A percentile compares a stretch with the other conserved stretches of the same genome.
phyloP scores from a whole-genome alignment of 345 rosid species.

The Gossypium stocksii region DNA sequence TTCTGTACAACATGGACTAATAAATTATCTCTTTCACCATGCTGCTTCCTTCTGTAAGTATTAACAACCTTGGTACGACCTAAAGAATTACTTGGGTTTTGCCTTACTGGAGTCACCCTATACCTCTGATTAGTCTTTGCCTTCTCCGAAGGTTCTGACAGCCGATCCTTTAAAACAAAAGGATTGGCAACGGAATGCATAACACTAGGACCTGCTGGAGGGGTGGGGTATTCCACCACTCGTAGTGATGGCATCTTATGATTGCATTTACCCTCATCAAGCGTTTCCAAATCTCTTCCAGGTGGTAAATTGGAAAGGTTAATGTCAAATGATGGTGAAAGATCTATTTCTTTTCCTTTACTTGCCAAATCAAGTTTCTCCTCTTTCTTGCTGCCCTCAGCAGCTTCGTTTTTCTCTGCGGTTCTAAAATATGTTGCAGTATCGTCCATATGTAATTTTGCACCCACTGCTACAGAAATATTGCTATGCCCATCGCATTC shows the following conservation, averaged over 20 bases:
- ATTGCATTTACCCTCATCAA: slow-evolving; percentile 24
- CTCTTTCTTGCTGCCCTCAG: slow-evolving; percentile 21
- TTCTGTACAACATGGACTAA: slow-evolving; percentile 20
- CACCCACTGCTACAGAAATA: slow-evolving; percentile 8
- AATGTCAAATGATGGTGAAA: slow-evolving; percentile 13
- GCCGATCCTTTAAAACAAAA: slow-evolving; percentile 26
- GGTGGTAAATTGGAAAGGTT: slow-evolving; percentile 17
- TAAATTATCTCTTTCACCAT: slow-evolving; percentile 31
- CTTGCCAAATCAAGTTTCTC: slow-evolving; percentile 20
- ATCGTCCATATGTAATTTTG: slow-evolving; percentile 10
- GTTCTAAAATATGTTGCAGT: not conserved
- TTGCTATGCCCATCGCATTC: slow-evolving; percentile 26
- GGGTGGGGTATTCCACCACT: slow-evolving; percentile 20
- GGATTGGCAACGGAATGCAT: slow-evolving; percentile 10
- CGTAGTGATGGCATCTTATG: slow-evolving; percentile 16
- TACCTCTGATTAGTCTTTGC: slow-evolving; percentile 20
- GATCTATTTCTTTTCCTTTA: slow-evolving; percentile 14
- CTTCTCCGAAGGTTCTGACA: slow-evolving; percentile 26
- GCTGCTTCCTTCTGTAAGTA: slow-evolving; percentile 35
- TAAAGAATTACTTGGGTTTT: slow-evolving; percentile 27
- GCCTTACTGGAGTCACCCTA: slow-evolving; percentile 28
- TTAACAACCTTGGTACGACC: slow-evolving; percentile 27
- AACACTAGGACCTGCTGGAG: slow-evolving; percentile 18
- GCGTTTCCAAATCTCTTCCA: slow-evolving; percentile 27
- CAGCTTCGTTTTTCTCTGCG: slow-evolving; percentile 17